A percentile compares a stretch with the other conserved stretches of the same genome.
These are phyloP conservation scores for Pyrenophora teres DNA, from an alignment of 2,329 filamentous ascomycete species.

Conservation along the genomic window DNA sequence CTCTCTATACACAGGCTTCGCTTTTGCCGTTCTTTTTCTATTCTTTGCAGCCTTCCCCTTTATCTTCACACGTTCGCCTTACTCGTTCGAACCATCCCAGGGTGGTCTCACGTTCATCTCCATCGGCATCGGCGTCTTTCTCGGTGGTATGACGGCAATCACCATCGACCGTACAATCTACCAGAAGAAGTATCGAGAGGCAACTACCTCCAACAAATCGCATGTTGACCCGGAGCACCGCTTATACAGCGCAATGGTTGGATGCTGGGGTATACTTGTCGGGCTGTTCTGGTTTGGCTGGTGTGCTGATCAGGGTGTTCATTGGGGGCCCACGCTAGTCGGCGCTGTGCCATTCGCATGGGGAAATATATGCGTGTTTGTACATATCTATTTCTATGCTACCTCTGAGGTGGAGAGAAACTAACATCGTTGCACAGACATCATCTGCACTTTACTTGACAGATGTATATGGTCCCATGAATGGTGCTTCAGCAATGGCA, in stretches of 20 bases:
- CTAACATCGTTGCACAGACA: slow-evolving; percentile 13
- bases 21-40: slow-evolving; percentile 43
- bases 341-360: slow-evolving; percentile 63
- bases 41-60: slow-evolving; percentile 45
- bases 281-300: slow-evolving; percentile 66
- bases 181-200: slow-evolving; percentile 35
- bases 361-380: slow-evolving; percentile 65
- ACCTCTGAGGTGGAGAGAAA: background rate
- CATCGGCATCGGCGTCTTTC: slow-evolving; percentile 38
- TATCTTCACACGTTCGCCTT: slow-evolving; percentile 39
- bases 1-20: slow-evolving; percentile 43
- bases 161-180: slow-evolving; percentile 47
- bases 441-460: slow-evolving; percentile 36
- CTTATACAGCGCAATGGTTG: slow-evolving; percentile 64
- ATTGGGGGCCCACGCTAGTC: slow-evolving; percentile 56
- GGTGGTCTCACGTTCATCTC: slow-evolving; percentile 42
- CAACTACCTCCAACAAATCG: slow-evolving; percentile 28
- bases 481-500: slow-evolving; percentile 45
- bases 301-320: slow-evolving; percentile 54
- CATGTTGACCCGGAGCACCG: slow-evolving; percentile 60
- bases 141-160: slow-evolving; percentile 37
- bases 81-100: slow-evolving; percentile 36
- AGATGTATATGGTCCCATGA: slow-evolving; percentile 41
- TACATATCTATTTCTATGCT: slow-evolving; percentile 44
- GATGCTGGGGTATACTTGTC: slow-evolving; percentile 58